Conservation (phyloP, 2,329 filamentous ascomycete genomes). For the Cytospora mali region DNA sequence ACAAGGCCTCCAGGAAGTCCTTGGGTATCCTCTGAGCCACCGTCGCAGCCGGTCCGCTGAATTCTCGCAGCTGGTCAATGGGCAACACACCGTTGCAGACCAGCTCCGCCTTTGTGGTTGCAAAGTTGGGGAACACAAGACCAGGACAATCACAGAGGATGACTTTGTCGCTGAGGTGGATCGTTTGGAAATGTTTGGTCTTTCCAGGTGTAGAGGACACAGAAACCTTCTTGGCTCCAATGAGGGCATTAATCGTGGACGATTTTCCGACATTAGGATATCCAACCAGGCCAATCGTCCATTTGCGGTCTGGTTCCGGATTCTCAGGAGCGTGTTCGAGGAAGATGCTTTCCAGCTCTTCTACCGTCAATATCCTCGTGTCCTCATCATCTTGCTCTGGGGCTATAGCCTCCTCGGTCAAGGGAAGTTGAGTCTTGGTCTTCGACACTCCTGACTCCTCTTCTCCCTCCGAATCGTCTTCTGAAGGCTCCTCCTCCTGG, state of each 20-base stretch:
- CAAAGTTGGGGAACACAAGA: conserved; percentile 98
- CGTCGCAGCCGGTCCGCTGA: conserved; percentile 80
- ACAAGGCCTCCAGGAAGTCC: conserved; percentile 85
- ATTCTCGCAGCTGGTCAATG: conserved; percentile 95
- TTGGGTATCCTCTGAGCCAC: conserved; percentile 86
- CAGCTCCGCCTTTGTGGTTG: conserved; percentile 92
- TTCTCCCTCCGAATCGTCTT: conserved; percentile 38
- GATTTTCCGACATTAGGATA: conserved; percentile 99
- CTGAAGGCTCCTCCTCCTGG: conserved; percentile 36
- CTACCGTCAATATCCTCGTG: conserved; percentile 84
- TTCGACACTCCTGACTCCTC: conserved; percentile 34
- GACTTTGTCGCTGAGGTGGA: conserved; percentile 87
- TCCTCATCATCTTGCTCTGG: conserved; percentile 55
- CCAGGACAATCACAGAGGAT: conserved; percentile 97
- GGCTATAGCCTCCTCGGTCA: conserved; percentile 45
- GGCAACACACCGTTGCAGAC: conserved; percentile 94
- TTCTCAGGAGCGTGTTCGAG: conserved; percentile 66
- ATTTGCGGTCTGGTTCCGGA: conserved; percentile 60
- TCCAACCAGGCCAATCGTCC: conserved; percentile 89
- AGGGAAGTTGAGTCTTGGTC: conserved; percentile 29
- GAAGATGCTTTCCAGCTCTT: conserved; percentile 90
- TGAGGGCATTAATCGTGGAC: conserved; percentile 98
- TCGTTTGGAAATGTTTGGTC: conserved; percentile 99
- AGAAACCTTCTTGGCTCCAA: conserved; percentile 97
- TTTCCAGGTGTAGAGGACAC: conserved; percentile 97